These are phyloP conservation scores for Coemansia sp. DNA, from an alignment of 192 early-diverging fungal genomes.

Conservation along the genomic window DNA sequence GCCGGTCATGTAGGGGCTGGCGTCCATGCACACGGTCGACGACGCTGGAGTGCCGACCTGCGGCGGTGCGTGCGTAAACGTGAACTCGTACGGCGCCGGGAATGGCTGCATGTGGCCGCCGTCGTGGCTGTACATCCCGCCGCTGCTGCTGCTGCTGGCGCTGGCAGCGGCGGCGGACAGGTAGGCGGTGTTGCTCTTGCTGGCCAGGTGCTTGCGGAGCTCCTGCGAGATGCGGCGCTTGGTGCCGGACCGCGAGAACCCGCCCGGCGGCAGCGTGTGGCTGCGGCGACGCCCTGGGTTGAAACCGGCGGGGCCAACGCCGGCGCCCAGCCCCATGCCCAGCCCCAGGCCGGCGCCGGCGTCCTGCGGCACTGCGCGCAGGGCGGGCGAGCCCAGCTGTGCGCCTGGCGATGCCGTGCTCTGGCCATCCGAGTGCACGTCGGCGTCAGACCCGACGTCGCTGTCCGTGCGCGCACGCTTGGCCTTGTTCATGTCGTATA, in stretches of 20 bases:
- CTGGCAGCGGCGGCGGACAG: constrained; percentile 13
- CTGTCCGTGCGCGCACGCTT: constrained; percentile 34
- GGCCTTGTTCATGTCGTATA: constrained; percentile 57
- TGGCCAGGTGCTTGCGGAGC: constrained; percentile 56
- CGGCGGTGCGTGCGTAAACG: constrained; percentile 35
- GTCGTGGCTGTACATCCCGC: constrained; percentile 1
- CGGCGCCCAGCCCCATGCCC: constrained; percentile 21
- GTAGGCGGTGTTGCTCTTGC: constrained; percentile 39
- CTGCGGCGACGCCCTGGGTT: constrained; percentile 48
- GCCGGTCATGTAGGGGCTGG: constrained; percentile 19
- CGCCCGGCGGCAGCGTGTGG: constrained; percentile 46
- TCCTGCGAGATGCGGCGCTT: constrained; percentile 56
- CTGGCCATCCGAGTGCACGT: constrained; percentile 10
- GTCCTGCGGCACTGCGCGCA: not conserved
- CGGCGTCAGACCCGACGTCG: constrained; percentile 30
- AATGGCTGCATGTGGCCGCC: constrained; percentile 11
- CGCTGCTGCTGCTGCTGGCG: not conserved
- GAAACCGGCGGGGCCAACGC: constrained; percentile 25
- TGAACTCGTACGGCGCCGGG: constrained; percentile 30
- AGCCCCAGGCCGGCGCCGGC: constrained; percentile 8
- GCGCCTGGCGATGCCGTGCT: constrained; percentile 12
- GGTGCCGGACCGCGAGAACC: constrained; percentile 34
- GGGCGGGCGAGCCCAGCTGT: not conserved
- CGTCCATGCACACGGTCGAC: constrained; percentile 9
- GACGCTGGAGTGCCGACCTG: constrained; percentile 13